phyloP scores from a whole-genome alignment of 768 basidiomycete species.

The Tulasnella calospora region DNA sequence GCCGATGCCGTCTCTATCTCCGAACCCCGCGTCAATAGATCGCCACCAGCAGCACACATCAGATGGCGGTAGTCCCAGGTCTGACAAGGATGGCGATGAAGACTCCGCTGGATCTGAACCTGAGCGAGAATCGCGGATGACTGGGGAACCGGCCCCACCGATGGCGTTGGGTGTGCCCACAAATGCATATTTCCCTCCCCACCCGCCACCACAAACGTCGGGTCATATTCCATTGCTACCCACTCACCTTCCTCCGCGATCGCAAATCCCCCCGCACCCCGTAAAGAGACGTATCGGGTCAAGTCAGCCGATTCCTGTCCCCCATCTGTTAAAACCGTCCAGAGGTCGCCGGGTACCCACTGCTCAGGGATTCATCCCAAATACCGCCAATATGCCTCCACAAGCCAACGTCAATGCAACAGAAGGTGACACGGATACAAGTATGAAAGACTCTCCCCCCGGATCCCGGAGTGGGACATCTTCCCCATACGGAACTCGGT shows the following conservation, averaged over 20 bases:
- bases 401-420: neutral
- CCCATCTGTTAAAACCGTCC: constrained; percentile 34
- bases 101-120: constrained; percentile 9
- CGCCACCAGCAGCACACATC: neutral
- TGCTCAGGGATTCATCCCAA: neutral
- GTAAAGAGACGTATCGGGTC: constrained; percentile 3
- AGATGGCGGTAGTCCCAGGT: neutral
- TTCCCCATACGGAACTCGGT: constrained; percentile 17
- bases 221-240: neutral
- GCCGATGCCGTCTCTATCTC: neutral
- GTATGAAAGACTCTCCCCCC: constrained; percentile 2
- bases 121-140: constrained; percentile 12
- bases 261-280: constrained; percentile 8
- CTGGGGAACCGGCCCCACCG: neutral
- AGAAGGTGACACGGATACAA: neutral
- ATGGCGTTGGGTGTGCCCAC: neutral
- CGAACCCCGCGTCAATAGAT: neutral
- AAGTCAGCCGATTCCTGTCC: constrained; percentile 32
- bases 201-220: constrained; percentile 13
- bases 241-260: neutral
- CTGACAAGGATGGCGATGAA: neutral
- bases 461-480: constrained; percentile 6
- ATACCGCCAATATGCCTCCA: neutral
- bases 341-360: constrained; percentile 35
- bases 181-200: constrained; percentile 16